A percentile compares a stretch with the other conserved stretches of the same genome.
These are phyloP conservation scores for Isochrysis galbana DNA, from an alignment of 78 protist species.

Conservation along the genomic window DNA sequence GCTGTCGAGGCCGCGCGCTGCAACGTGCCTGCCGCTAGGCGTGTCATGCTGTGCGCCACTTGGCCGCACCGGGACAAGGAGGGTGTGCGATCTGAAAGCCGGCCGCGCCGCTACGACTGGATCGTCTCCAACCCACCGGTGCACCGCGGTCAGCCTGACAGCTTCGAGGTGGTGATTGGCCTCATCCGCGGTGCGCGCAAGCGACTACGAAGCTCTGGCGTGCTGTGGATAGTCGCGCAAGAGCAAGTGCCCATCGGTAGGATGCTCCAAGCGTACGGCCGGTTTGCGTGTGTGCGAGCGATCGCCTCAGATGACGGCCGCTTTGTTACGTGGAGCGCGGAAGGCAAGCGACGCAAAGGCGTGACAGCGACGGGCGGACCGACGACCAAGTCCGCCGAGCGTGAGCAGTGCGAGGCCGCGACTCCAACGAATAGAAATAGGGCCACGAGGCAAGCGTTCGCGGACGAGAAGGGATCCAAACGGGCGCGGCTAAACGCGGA, in stretches of 20 bases:
- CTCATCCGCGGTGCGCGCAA: not conserved
- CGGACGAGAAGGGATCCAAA: too few relatives aligned
- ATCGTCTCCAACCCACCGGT: constrained; percentile 21
- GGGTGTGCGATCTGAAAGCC: not conserved
- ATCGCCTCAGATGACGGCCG: not conserved
- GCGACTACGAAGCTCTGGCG: not conserved
- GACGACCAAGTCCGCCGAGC: not conserved
- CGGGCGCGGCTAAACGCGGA: too few relatives aligned
- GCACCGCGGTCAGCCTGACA: not conserved
- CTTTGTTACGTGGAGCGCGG: not conserved
- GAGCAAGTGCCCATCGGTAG: not conserved
- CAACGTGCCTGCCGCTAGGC: not conserved
- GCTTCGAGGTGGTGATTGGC: not conserved
- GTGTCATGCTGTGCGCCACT: not conserved
- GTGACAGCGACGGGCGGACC: not conserved
- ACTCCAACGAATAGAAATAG: too few relatives aligned
- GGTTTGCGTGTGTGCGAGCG: not conserved
- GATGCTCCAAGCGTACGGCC: not conserved
- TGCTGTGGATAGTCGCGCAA: not conserved
- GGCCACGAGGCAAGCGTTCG: too few relatives aligned
- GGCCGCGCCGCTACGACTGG: not conserved
- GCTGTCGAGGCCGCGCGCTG: not conserved
- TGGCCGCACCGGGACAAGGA: not conserved
- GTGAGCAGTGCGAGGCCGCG: too few relatives aligned
- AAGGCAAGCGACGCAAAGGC: not conserved